Evolutionary conservation across 2,329 filamentous ascomycete genomes (phyloP).

Genomic region (Pseudopithomyces chartarum): DNA sequence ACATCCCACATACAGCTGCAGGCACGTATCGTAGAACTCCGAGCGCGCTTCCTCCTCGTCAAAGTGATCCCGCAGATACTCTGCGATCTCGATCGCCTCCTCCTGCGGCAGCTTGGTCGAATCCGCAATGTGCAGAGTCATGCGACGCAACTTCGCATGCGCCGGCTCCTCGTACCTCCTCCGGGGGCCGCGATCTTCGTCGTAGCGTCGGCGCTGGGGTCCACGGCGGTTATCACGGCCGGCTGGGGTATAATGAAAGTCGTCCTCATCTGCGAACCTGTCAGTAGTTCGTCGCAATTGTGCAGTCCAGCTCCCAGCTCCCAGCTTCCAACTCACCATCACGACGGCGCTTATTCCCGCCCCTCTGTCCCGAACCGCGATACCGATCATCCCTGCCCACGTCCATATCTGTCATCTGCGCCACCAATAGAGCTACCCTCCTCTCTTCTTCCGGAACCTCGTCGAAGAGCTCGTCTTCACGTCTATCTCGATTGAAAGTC

Average conservation of each 20-base stretch:
- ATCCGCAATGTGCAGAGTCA: constrained; percentile 45
- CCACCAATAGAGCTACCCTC: constrained; percentile 15
- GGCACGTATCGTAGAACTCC: constrained; percentile 72
- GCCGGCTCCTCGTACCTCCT: constrained; percentile 43
- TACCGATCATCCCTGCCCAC: constrained; percentile 32
- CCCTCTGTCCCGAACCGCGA: constrained; percentile 19
- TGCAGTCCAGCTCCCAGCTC: not conserved
- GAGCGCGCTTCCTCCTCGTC: constrained; percentile 77
- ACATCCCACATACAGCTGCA: constrained; percentile 66
- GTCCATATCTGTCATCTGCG: constrained; percentile 36
- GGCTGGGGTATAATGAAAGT: constrained; percentile 23
- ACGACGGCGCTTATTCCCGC: constrained; percentile 37
- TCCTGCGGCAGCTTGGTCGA: constrained; percentile 43
- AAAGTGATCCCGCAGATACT: constrained; percentile 75
- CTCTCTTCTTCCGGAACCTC: constrained; percentile 15
- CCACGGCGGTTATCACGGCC: constrained; percentile 36
- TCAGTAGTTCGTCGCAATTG: constrained; percentile 3
- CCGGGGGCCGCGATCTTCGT: constrained; percentile 23
- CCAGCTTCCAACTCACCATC: constrained; percentile 27
- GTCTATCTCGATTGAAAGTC: not conserved
- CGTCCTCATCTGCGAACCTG: constrained; percentile 30
- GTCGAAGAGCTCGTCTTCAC: constrained; percentile 7
- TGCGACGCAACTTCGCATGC: constrained; percentile 39
- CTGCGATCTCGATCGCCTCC: constrained; percentile 50
- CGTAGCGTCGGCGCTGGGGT: constrained; percentile 34